Evolutionary conservation across 208 protist species (phyloP).

Genomic region (Crithidia mellificae): DNA sequence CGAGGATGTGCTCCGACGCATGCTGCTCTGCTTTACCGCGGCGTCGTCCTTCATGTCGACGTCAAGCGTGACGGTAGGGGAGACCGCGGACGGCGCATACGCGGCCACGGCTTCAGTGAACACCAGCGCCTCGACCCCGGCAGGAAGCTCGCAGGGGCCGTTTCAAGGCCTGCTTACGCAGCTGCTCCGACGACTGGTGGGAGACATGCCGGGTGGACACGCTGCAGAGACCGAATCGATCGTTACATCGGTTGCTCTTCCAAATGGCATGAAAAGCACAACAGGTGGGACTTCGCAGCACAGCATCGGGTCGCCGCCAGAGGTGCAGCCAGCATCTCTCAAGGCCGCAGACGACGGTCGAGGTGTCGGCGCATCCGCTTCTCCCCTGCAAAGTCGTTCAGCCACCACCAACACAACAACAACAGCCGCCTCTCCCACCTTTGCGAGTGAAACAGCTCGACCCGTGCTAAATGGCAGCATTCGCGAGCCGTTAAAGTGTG

Average conservation of each 20-base stretch:
- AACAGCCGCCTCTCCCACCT: neutral
- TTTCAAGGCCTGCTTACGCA: conserved; percentile 28
- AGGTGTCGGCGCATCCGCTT: neutral
- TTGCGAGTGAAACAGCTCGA: neutral
- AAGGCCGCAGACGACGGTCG: neutral
- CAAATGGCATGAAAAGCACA: no score
- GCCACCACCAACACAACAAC: neutral
- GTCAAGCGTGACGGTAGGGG: neutral
- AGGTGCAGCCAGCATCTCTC: no score
- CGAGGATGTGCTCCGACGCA: conserved; percentile 29
- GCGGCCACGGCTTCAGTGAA: neutral
- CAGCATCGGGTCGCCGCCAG: no score
- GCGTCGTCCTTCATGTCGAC: conserved; percentile 27
- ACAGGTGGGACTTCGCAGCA: no score
- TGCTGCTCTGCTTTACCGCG: conserved; percentile 27
- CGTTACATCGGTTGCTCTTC: neutral
- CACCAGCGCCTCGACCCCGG: neutral
- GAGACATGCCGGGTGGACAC: neutral
- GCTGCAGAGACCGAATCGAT: neutral
- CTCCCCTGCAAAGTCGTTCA: neutral
- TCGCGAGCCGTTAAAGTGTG: conserved; percentile 18
- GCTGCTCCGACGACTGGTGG: conserved; percentile 16
- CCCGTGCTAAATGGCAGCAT: conserved; percentile 19
- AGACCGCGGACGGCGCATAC: neutral
- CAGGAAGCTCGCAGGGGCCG: neutral